These are phyloP conservation scores for Salix caprea DNA, from an alignment of 345 rosid genomes.

Conservation along the genomic window DNA sequence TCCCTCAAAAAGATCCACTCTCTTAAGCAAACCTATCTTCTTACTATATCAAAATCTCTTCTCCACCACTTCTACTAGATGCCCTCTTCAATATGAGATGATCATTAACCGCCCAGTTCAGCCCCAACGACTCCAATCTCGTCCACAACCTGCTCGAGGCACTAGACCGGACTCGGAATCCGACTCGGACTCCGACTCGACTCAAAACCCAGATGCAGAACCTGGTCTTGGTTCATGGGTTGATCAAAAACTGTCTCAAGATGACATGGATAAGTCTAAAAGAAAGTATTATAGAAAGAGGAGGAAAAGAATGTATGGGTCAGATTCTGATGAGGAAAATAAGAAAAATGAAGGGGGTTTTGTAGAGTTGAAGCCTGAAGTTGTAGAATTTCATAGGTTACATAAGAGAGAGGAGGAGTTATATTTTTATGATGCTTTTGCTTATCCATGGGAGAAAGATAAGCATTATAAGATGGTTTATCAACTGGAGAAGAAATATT, in stretches of 20 bases:
- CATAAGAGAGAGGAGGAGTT: constrained; percentile 92
- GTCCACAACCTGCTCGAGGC: constrained; percentile 39
- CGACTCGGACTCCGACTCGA: constrained; percentile 29
- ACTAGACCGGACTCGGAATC: constrained; percentile 25
- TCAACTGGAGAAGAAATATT: constrained; percentile 95
- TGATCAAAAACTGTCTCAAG: constrained; percentile 54
- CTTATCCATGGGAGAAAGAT: constrained; percentile 93
- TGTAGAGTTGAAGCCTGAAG: constrained; percentile 82
- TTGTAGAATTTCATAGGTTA: constrained; percentile 66
- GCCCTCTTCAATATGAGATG: constrained; percentile 86
- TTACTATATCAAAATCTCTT: constrained; percentile 25
- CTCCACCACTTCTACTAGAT: constrained; percentile 64
- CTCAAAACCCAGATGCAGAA: constrained; percentile 37
- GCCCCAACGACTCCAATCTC: constrained; percentile 38
- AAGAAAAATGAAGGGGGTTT: constrained; percentile 54
- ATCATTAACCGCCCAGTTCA: constrained; percentile 65
- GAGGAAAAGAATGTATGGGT: constrained; percentile 76
- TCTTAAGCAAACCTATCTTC: constrained; percentile 20
- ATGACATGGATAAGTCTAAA: constrained; percentile 79
- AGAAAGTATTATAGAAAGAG: constrained; percentile 82
- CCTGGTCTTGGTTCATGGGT: constrained; percentile 73
- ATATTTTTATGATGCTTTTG: constrained; percentile 76
- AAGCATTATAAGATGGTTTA: constrained; percentile 97
- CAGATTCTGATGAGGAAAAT: constrained; percentile 79
- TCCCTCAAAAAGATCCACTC: constrained; percentile 23